These are phyloP conservation scores for Tephrocybe sp. DNA, from an alignment of 768 basidiomycete genomes.

Conservation along the genomic window DNA sequence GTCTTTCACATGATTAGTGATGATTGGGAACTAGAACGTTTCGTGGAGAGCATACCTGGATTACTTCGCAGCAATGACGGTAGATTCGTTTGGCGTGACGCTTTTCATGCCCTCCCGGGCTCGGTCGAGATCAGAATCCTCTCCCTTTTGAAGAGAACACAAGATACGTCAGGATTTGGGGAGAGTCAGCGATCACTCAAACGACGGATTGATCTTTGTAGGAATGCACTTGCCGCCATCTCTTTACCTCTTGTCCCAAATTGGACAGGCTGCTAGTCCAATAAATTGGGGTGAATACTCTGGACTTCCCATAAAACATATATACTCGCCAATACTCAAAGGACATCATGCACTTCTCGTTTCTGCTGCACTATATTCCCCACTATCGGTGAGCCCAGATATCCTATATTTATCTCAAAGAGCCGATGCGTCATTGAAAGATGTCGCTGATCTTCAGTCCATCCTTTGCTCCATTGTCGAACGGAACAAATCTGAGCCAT, in stretches of 20 bases:
- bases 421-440: background rate
- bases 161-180: background rate
- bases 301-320: background rate
- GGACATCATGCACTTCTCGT: background rate
- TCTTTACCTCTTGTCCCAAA: background rate
- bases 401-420: background rate
- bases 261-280: background rate
- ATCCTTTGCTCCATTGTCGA: background rate
- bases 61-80: background rate
- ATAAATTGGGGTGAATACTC: background rate
- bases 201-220: background rate
- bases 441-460: background rate
- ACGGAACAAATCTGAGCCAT: background rate
- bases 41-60: slow-evolving; percentile 1
- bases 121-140: background rate
- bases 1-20: background rate
- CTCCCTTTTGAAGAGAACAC: background rate
- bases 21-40: background rate
- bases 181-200: background rate
- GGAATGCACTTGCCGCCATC: background rate
- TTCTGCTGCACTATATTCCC: background rate
- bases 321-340: background rate
- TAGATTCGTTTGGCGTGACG: background rate
- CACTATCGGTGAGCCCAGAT: background rate
- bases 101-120: background rate